phyloP scores from a whole-genome alignment of 345 rosid genomes.

The Balakata baccata region DNA sequence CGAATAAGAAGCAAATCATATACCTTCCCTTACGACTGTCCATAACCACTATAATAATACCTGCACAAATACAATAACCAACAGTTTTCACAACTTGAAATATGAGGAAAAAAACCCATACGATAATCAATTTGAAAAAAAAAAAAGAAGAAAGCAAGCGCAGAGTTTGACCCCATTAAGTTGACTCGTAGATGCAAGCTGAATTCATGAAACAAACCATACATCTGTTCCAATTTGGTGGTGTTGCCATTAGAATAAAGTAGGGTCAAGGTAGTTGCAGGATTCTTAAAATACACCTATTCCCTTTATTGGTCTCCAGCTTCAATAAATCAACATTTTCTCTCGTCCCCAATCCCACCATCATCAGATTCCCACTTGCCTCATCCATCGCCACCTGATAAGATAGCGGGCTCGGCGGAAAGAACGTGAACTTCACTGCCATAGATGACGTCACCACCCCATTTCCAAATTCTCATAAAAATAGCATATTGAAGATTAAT shows the following conservation, averaged over 20 bases:
- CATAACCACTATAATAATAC: conserved; percentile 94
- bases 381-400: conserved; percentile 44
- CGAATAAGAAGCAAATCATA: not conserved
- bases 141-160: not conserved
- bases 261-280: conserved; percentile 65
- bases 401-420: conserved; percentile 31
- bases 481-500: too few relatives aligned
- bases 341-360: conserved; percentile 51
- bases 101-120: not conserved
- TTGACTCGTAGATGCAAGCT: conserved; percentile 77
- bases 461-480: too few relatives aligned
- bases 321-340: conserved; percentile 64
- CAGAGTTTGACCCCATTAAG: conserved; percentile 66
- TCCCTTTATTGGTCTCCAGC: conserved; percentile 74
- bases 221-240: conserved; percentile 92
- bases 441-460: conserved; percentile 34
- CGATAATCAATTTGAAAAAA: not conserved
- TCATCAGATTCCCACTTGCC: conserved; percentile 48
- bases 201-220: conserved; percentile 67
- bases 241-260: conserved; percentile 93
- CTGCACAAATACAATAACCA: conserved; percentile 36
- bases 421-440: conserved; percentile 36
- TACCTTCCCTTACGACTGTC: conserved; percentile 87
- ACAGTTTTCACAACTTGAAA: not conserved
- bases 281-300: conserved; percentile 72